phyloP scores from a whole-genome alignment of 768 basidiomycete genomes.

The Tubosaeta sp. region DNA sequence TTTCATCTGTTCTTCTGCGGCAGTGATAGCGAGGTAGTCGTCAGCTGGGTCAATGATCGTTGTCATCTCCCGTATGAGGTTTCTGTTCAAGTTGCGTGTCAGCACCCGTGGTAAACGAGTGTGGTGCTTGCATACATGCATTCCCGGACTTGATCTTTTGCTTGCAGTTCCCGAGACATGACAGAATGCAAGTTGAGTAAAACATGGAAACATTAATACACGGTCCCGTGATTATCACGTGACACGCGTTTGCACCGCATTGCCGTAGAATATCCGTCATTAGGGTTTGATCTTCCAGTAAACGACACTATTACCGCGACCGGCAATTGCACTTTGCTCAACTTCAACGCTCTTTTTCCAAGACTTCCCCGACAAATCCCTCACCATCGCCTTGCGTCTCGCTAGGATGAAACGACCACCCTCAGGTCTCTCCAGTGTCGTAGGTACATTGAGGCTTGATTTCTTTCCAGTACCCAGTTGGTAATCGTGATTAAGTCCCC shows the following conservation, averaged over 20 bases:
- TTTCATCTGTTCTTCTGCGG: conserved; percentile 67
- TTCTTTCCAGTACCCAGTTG: conserved; percentile 76
- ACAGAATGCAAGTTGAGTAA: background rate
- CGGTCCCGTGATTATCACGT: conserved; percentile 19
- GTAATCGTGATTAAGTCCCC: conserved; percentile 71
- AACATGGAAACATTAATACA: background rate
- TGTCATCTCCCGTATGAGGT: conserved; percentile 65
- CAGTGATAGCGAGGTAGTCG: conserved; percentile 71
- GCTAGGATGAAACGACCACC: conserved; percentile 60
- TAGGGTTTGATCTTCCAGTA: conserved; percentile 60
- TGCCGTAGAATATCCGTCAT: background rate
- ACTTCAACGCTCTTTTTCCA: conserved; percentile 61
- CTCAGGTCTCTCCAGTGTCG: conserved; percentile 44
- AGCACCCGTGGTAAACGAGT: background rate
- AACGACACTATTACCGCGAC: conserved; percentile 59
- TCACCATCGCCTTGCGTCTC: conserved; percentile 47
- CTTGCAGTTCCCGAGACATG: conserved; percentile 29
- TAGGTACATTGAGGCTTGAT: conserved; percentile 52
- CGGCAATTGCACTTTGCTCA: conserved; percentile 59
- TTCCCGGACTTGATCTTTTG: conserved; percentile 31
- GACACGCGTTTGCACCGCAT: conserved; percentile 2
- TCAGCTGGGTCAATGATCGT: conserved; percentile 75
- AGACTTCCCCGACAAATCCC: conserved; percentile 54
- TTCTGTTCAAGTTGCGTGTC: conserved; percentile 36
- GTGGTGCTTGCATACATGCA: conserved; percentile 25